phyloP scores from a whole-genome alignment of 139 green algal genomes.

The Haematococcus lacustris region DNA sequence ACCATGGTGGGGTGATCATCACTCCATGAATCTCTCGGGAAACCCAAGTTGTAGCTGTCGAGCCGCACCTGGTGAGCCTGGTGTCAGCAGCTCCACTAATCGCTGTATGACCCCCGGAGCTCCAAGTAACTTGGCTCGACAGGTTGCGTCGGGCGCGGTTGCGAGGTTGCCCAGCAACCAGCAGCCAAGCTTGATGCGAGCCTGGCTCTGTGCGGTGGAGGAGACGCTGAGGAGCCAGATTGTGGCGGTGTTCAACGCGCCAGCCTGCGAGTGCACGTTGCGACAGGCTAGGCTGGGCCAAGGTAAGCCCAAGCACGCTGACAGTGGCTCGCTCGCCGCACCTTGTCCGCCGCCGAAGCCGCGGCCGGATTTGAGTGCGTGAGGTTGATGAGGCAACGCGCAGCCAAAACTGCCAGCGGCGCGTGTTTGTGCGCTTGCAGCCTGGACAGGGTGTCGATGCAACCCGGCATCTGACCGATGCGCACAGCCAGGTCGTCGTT shows the following conservation, averaged over 20 bases:
- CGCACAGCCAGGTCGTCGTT: conserved; percentile 7
- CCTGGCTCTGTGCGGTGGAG: background rate
- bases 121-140: background rate
- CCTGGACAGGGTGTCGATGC: no score
- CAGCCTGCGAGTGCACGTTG: background rate
- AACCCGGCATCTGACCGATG: no score
- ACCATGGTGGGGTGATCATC: no score
- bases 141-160: background rate
- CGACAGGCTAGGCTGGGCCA: background rate
- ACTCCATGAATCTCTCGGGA: background rate
- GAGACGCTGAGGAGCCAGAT: no score
- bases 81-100: background rate
- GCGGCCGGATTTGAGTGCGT: background rate
- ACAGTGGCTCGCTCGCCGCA: background rate
- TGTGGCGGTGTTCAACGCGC: background rate
- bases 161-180: conserved; percentile 10
- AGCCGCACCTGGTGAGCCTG: background rate
- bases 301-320: background rate
- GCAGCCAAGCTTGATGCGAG: conserved; percentile 3
- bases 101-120: no score
- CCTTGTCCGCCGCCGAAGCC: background rate
- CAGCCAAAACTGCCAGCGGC: background rate
- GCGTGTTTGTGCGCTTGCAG: no score
- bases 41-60: background rate
- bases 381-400: conserved; percentile 3